These are phyloP conservation scores for Monilinia vaccinii-corymbosi DNA, from an alignment of 2,329 filamentous ascomycete species.

Conservation along the genomic window DNA sequence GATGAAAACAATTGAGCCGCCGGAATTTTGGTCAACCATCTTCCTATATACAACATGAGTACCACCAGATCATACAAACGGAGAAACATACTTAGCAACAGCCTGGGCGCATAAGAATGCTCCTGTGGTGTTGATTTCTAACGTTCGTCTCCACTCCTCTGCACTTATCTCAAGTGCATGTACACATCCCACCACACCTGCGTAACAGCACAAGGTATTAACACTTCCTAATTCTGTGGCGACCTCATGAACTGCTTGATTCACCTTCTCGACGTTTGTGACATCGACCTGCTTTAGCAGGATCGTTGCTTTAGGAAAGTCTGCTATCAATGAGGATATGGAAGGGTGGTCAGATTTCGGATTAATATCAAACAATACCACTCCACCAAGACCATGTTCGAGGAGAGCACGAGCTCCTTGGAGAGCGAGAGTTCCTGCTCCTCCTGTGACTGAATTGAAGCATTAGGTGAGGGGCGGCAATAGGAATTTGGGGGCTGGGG, in stretches of 20 bases:
- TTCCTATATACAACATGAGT: neutral
- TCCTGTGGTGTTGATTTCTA: conserved; percentile 67
- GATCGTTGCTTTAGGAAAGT: conserved; percentile 47
- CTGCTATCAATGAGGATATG: conserved; percentile 38
- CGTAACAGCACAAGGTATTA: conserved; percentile 47
- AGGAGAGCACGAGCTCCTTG: conserved; percentile 52
- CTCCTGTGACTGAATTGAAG: conserved; percentile 45
- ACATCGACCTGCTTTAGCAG: conserved; percentile 47
- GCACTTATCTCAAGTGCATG: conserved; percentile 51
- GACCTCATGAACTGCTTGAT: conserved; percentile 34
- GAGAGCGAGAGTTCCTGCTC: conserved; percentile 54
- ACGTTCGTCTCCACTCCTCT: conserved; percentile 50
- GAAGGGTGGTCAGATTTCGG: conserved; percentile 36
- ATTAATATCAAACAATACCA: conserved; percentile 49
- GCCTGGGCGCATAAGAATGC: conserved; percentile 63
- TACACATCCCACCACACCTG: conserved; percentile 56
- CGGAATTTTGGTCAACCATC: conserved; percentile 22
- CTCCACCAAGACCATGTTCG: conserved; percentile 53
- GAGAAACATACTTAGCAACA: conserved; percentile 40
- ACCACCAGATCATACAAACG: neutral
- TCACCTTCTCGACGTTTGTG: conserved; percentile 42
- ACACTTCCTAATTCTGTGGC: conserved; percentile 40
- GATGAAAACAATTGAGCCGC: conserved; percentile 56
- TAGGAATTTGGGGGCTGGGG: neutral
- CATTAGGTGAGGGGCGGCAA: neutral